phyloP scores from a whole-genome alignment of 495 filamentous ascomycete species.

The Neurospora sublineolata region DNA sequence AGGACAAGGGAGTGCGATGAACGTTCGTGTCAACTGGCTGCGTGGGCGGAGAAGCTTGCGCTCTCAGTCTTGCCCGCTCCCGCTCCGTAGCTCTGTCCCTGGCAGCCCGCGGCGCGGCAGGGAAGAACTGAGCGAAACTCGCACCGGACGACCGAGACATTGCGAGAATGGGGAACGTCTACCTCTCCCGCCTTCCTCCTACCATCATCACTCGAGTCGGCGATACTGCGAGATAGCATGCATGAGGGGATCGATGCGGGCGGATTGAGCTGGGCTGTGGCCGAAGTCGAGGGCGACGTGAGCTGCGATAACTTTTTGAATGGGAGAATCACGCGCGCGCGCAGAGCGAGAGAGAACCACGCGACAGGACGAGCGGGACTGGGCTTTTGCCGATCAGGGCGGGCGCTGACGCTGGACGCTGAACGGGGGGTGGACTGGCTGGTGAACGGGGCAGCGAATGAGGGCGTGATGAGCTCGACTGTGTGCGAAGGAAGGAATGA shows the following conservation, averaged over 20 bases:
- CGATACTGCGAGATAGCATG: slow-evolving; percentile 30
- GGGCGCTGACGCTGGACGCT: slow-evolving; percentile 5
- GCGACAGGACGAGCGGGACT: slow-evolving; percentile 10
- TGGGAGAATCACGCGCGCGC: slow-evolving; percentile 17
- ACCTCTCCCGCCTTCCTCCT: slow-evolving; percentile 38
- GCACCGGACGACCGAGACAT: slow-evolving; percentile 71
- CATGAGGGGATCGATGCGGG: slow-evolving; percentile 16
- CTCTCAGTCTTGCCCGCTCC: slow-evolving; percentile 29
- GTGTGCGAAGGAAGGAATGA: not conserved
- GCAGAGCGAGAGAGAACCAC: slow-evolving; percentile 10
- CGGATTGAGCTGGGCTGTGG: slow-evolving; percentile 3
- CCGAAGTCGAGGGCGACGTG: not conserved
- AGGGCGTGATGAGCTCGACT: not conserved
- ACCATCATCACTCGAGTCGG: slow-evolving; percentile 42
- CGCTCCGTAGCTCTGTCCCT: slow-evolving; percentile 45
- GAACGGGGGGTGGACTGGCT: not conserved
- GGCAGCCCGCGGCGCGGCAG: slow-evolving; percentile 58
- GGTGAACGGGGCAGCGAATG: not conserved
- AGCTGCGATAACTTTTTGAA: not conserved
- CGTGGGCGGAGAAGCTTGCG: slow-evolving; percentile 21
- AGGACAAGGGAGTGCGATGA: slow-evolving; percentile 8
- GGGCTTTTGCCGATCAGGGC: slow-evolving; percentile 13
- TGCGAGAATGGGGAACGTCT: slow-evolving; percentile 32
- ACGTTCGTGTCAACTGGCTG: slow-evolving; percentile 14
- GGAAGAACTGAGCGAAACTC: slow-evolving; percentile 85